Base-by-base conservation (phyloP, 805 yeast genomes). In the Lachancea lanzarotensis region DNA sequence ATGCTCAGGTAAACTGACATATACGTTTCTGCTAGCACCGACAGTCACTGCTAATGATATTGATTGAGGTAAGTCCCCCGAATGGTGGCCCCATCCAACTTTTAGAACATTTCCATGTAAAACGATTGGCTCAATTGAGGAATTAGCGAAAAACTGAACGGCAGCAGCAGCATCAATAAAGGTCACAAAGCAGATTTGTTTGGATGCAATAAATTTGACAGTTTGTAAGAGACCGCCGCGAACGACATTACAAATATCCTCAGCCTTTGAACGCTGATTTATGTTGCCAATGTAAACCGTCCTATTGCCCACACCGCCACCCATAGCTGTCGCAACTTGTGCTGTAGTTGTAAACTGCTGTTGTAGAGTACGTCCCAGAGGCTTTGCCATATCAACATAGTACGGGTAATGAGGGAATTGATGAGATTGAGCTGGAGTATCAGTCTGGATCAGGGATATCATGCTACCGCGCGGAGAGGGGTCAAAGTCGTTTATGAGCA, bases 11-110 rank as follows among this genome's bases (percentile, higher is more conserved):
- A 79, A 63, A 31, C 91, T 89, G 47, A 84, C 78, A 60, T 84
- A 84, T 13, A 84, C 77, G 58, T 84, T 84, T 68, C 95, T 74
- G 27, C 85, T 78, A 2, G 90, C 91, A 26, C 90, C 89, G 2
- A 76, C 74, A 1, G 84, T 75, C 2, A 82, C 85, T 2, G 87
- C 87, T 37, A 75, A 62, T 0, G 79, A 67, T 35, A 84, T 71
- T 1, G 73, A 70, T 35, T 76, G 70, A 30, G 72, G 71, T 27
- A 84, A 55, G 0, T 84, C 80, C 1, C 90, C 89, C 13, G 83
- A 70, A 52, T 79, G 79, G 34, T 76, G 75, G 12, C 72, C 87
- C 91, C 91, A 84, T 11, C 85, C 85, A 31, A 84, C 77, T 48
- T 74, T 78, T 10, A 83, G 59, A 50, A 74, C 77, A 52, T 75